Conservation (phyloP, 2,329 filamentous ascomycete species). For the Tympanopsis confertula region DNA sequence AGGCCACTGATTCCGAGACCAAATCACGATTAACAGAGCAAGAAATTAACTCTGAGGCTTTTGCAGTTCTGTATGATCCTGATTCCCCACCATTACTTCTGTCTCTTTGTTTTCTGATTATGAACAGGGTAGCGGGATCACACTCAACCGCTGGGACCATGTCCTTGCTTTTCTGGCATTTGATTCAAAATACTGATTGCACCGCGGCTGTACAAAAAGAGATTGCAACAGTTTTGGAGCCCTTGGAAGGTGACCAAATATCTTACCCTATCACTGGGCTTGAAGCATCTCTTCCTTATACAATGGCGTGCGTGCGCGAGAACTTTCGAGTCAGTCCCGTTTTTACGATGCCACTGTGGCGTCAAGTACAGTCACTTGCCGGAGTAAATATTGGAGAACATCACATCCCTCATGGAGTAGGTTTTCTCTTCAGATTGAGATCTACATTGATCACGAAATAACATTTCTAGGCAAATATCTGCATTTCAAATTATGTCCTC, state of each 20-base stretch:
- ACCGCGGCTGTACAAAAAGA: neutral
- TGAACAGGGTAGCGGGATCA: conserved; percentile 1
- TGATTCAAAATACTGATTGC: conserved; percentile 1
- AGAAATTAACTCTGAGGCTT: conserved; percentile 2
- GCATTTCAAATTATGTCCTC: neutral
- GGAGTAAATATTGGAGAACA: conserved; percentile 4
- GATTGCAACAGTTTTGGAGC: neutral
- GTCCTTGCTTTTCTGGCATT: conserved; percentile 2
- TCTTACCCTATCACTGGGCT: neutral
- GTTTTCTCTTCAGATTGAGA: neutral
- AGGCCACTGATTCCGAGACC: conserved; percentile 2
- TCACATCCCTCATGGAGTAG: conserved; percentile 3
- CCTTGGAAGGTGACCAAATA: neutral
- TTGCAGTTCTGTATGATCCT: conserved; percentile 2
- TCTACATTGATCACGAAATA: neutral
- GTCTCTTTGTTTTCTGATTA: neutral
- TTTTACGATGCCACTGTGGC: conserved; percentile 3
- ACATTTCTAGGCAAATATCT: neutral
- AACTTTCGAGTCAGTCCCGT: conserved; percentile 5
- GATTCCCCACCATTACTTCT: neutral
- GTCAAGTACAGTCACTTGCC: conserved; percentile 2
- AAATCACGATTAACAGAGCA: neutral
- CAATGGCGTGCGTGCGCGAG: conserved; percentile 6
- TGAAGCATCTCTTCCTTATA: conserved; percentile 1
- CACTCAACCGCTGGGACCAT: conserved; percentile 2